phyloP scores from a whole-genome alignment of 495 filamentous ascomycete species.

The Lasiosphaeria hispida region DNA sequence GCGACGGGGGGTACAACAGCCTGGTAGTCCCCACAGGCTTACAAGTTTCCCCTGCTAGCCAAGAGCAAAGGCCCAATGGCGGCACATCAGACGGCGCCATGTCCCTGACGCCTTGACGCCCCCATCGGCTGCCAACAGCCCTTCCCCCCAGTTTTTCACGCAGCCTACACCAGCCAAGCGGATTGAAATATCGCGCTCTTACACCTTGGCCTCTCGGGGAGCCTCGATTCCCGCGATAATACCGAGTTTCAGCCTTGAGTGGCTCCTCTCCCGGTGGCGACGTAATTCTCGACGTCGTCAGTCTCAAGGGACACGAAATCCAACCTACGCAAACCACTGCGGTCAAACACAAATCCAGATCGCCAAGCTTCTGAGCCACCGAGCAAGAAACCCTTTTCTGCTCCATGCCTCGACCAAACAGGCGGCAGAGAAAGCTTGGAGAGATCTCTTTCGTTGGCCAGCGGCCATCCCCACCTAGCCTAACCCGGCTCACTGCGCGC shows the following conservation, averaged over 20 bases:
- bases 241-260: slow-evolving; percentile 16
- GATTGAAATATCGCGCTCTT: slow-evolving; percentile 8
- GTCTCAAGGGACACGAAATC: too few species aligned
- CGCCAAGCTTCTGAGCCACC: too few species aligned
- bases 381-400: too few species aligned
- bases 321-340: too few species aligned
- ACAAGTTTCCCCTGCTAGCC: slow-evolving; percentile 11
- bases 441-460: too few species aligned
- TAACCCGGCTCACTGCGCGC: too few species aligned
- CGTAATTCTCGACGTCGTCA: too few species aligned
- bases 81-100: slow-evolving; percentile 18
- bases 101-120: slow-evolving; percentile 17
- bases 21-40: not conserved
- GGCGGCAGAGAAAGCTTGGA: too few species aligned
- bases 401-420: too few species aligned
- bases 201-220: slow-evolving; percentile 12
- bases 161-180: not conserved
- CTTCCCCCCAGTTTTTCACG: slow-evolving; percentile 2
- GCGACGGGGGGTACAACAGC: slow-evolving; percentile 14
- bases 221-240: slow-evolving; percentile 6
- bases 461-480: too few species aligned
- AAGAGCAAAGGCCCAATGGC: slow-evolving; percentile 21
- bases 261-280: not conserved
- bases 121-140: slow-evolving; percentile 13
- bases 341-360: too few species aligned